Percentiles rank a stretch among this genome's conserved stretches.
These are phyloP conservation scores for Botrytis pseudocinerea DNA, from an alignment of 2,329 filamentous ascomycete species.

Conservation along the genomic window DNA sequence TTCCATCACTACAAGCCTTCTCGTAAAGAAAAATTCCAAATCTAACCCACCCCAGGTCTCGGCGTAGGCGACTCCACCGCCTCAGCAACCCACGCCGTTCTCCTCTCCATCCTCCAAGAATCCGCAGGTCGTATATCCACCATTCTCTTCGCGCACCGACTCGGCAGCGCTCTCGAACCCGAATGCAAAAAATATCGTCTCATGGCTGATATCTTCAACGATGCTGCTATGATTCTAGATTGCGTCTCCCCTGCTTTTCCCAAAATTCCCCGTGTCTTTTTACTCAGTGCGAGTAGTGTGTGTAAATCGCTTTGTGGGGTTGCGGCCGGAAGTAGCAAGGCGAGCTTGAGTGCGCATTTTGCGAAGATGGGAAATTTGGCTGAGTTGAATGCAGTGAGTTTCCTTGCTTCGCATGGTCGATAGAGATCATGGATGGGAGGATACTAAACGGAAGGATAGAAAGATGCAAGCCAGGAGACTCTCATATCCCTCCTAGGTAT, in stretches of 20 bases:
- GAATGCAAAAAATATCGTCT: constrained; percentile 74
- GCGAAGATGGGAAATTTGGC: constrained; percentile 83
- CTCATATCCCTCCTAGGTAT: constrained; percentile 87
- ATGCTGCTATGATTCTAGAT: constrained; percentile 69
- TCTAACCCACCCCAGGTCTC: constrained; percentile 49
- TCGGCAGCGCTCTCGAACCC: constrained; percentile 68
- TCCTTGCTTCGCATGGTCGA: neutral
- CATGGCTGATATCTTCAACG: constrained; percentile 70
- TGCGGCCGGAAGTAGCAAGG: constrained; percentile 85
- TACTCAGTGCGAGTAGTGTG: constrained; percentile 62
- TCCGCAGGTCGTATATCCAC: constrained; percentile 65
- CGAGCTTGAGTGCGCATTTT: constrained; percentile 89
- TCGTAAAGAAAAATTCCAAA: neutral
- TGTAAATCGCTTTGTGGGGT: constrained; percentile 78
- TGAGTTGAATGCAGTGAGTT: constrained; percentile 78
- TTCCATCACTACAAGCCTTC: neutral
- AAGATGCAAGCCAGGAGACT: constrained; percentile 95
- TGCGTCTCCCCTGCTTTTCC: constrained; percentile 66
- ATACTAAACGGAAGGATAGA: constrained; percentile 40
- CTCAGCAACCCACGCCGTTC: constrained; percentile 63
- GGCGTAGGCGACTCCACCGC: constrained; percentile 67
- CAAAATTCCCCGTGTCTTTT: constrained; percentile 53
- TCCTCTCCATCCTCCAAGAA: constrained; percentile 67
- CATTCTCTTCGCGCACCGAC: constrained; percentile 66
- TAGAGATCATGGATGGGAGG: neutral